These are phyloP conservation scores for Penicillium sp. DNA, from an alignment of 2,329 filamentous ascomycete species.

Conservation along the genomic window DNA sequence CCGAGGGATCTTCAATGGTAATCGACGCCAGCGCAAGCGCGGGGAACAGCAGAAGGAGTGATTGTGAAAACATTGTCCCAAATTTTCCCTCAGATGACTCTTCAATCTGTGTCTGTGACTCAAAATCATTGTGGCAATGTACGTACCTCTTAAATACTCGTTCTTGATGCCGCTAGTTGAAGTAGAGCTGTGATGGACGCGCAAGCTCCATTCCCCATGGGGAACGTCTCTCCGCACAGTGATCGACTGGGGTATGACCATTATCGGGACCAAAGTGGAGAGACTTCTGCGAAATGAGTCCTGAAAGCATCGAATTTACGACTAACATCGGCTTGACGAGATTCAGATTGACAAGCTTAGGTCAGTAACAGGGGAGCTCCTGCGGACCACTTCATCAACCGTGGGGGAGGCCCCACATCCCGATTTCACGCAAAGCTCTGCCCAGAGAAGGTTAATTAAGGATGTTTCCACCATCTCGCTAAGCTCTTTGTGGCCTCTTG, in stretches of 20 bases:
- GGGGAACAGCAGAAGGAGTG: slow-evolving; percentile 7
- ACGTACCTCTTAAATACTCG: not conserved
- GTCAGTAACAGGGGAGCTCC: not conserved
- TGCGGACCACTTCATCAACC: slow-evolving; percentile 8
- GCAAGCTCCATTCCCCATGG: not conserved
- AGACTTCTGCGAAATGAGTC: not conserved
- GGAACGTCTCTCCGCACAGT: not conserved
- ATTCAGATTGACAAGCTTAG: not conserved
- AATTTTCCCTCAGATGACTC: not conserved
- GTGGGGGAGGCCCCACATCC: slow-evolving; percentile 12
- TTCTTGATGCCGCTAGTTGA: not conserved
- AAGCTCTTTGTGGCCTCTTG: not conserved
- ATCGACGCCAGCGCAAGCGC: slow-evolving; percentile 12
- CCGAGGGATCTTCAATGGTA: slow-evolving; percentile 14
- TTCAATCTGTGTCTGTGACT: not conserved
- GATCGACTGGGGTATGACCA: not conserved
- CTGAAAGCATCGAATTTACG: too few species aligned
- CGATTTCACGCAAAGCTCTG: slow-evolving; percentile 2
- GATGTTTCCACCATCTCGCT: not conserved
- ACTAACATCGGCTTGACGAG: not conserved
- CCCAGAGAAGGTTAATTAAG: not conserved
- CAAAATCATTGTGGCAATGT: too few species aligned
- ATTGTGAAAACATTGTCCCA: slow-evolving; percentile 1
- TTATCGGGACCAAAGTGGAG: slow-evolving; percentile 13
- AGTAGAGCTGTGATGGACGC: not conserved